phyloP scores from a whole-genome alignment of 192 early-diverging fungal species.

The Mortierella antarctica region DNA sequence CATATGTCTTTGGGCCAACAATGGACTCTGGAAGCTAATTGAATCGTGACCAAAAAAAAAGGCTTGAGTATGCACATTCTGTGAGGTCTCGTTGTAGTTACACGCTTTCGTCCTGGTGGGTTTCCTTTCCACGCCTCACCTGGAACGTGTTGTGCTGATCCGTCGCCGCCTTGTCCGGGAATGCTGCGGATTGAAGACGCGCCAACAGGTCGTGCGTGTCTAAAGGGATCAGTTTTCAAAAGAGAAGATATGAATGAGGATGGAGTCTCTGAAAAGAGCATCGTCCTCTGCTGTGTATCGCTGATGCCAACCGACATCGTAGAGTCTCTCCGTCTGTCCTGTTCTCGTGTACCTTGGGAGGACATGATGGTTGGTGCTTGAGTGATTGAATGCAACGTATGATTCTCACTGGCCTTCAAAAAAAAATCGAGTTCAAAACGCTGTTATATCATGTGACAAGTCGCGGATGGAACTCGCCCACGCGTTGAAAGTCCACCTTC shows the following conservation, averaged over 20 bases:
- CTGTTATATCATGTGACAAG: too few relatives aligned
- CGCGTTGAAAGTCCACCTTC: too few relatives aligned
- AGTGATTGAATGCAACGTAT: neutral
- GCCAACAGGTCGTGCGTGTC: slow-evolving; percentile 45
- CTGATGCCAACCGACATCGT: too few relatives aligned
- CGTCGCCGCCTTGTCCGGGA: slow-evolving; percentile 20
- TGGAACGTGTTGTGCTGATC: slow-evolving; percentile 26
- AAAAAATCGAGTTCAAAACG: too few relatives aligned
- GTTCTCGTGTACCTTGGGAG: slow-evolving; percentile 30
- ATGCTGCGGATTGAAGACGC: slow-evolving; percentile 48
- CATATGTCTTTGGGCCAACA: slow-evolving; percentile 41
- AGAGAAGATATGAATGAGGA: too few relatives aligned
- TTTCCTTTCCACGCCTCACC: neutral
- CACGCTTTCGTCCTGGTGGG: neutral
- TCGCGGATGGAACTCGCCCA: too few relatives aligned
- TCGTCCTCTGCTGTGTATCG: neutral
- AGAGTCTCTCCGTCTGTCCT: neutral
- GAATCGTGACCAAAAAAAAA: neutral
- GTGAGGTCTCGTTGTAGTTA: neutral
- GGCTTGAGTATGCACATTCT: neutral
- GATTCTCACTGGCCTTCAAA: neutral
- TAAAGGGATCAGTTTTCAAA: neutral
- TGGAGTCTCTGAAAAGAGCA: neutral
- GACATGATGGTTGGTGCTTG: slow-evolving; percentile 1
- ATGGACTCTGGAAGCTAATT: slow-evolving; percentile 35